Conservation (phyloP, 2,329 filamentous ascomycete species). For the Trichoderma sp. region DNA sequence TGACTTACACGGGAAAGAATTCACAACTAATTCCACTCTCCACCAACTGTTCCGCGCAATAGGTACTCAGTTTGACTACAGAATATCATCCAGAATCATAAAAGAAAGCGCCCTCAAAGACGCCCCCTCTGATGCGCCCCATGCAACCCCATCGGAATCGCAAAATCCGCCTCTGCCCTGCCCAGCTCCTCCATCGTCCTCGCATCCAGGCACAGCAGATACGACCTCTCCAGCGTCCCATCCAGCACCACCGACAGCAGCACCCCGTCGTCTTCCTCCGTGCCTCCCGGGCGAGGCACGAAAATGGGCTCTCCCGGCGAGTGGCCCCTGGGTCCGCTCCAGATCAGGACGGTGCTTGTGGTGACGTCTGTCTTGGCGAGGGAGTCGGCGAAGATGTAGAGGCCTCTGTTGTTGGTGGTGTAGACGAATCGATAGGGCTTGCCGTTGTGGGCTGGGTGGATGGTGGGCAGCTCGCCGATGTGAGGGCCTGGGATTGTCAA, state of each 20-base stretch:
- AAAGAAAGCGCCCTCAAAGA: background rate
- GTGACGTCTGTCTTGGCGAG: conserved; percentile 66
- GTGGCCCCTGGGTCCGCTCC: conserved; percentile 60
- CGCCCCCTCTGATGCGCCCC: conserved; percentile 48
- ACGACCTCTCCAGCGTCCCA: conserved; percentile 59
- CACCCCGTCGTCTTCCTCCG: conserved; percentile 63
- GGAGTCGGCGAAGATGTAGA: conserved; percentile 62
- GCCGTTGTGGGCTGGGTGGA: conserved; percentile 59
- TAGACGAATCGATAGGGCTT: conserved; percentile 63
- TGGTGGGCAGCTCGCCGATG: conserved; percentile 64
- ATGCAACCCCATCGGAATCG: conserved; percentile 67
- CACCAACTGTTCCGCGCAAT: background rate
- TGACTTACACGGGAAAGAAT: background rate
- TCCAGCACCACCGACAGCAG: conserved; percentile 66
- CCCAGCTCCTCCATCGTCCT: conserved; percentile 64
- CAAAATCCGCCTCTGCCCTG: conserved; percentile 61
- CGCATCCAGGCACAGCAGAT: conserved; percentile 66
- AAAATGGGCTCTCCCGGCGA: conserved; percentile 72
- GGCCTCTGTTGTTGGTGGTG: conserved; percentile 55
- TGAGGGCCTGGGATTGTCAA: conserved; percentile 55
- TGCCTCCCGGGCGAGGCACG: conserved; percentile 48
- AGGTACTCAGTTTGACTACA: background rate
- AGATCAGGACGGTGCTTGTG: conserved; percentile 54
- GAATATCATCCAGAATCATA: background rate
- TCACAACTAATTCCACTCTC: background rate